Evolutionary conservation across 176 grass and related monocot genomes (phyloP).

Genomic region (Paspalum vaginatum): DNA sequence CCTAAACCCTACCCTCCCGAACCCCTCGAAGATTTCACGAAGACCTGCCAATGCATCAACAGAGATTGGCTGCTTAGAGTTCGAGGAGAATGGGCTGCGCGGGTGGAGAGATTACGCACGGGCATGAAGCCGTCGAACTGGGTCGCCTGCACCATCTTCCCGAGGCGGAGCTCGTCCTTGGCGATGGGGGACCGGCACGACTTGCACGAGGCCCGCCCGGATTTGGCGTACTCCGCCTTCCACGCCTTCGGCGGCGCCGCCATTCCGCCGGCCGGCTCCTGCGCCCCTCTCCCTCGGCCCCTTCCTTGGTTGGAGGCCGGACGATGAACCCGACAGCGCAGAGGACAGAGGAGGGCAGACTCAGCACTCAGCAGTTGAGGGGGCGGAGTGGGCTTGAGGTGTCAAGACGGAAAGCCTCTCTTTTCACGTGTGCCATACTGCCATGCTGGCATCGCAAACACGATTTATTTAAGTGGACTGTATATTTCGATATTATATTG

Average conservation of each 20-base stretch:
- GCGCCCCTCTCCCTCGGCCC: background rate
- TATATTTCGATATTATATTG: no score
- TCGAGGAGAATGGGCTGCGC: background rate
- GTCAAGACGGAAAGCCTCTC: background rate
- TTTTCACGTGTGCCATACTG: no score
- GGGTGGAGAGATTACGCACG: conserved; percentile 37
- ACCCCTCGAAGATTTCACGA: background rate
- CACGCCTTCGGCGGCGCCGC: conserved; percentile 74
- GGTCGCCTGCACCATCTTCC: conserved; percentile 90
- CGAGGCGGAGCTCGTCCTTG: conserved; percentile 82
- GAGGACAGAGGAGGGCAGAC: background rate
- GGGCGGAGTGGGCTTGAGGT: background rate
- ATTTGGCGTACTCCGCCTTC: conserved; percentile 97
- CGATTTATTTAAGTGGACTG: no score
- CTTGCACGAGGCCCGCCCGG: conserved; percentile 90
- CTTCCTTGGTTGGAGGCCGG: background rate
- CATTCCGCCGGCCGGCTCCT: conserved; percentile 40
- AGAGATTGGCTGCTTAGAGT: background rate
- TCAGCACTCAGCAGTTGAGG: background rate
- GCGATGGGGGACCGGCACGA: conserved; percentile 75
- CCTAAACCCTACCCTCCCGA: conserved; percentile 45
- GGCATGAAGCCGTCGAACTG: conserved; percentile 99
- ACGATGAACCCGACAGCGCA: background rate
- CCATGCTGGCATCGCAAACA: no score
- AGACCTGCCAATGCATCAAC: background rate